Percentiles rank a stretch among this genome's conserved stretches.
Conservation (phyloP, 2,329 filamentous ascomycete genomes). For the Ceratocystis variospora region DNA sequence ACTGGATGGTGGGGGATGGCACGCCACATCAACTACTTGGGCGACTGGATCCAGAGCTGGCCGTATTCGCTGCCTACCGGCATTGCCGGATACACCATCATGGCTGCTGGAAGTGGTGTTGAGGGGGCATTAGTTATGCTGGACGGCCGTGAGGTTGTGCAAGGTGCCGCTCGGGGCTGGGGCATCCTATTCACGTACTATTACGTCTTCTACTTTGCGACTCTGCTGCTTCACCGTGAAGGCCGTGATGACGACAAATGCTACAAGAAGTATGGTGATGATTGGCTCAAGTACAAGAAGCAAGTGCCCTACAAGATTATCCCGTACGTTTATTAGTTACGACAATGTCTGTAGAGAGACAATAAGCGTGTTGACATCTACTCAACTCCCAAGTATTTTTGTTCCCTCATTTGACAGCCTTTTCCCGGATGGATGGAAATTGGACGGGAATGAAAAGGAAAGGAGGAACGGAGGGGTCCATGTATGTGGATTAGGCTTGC, state of each 20-base stretch:
- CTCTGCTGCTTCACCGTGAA: constrained; percentile 76
- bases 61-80: constrained; percentile 79
- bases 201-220: constrained; percentile 81
- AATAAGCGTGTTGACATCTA: neutral
- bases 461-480: neutral
- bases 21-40: constrained; percentile 89
- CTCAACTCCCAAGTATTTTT: neutral
- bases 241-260: constrained; percentile 85
- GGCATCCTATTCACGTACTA: constrained; percentile 87
- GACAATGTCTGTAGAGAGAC: neutral
- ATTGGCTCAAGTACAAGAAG: constrained; percentile 82
- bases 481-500: too few relatives aligned
- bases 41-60: constrained; percentile 91
- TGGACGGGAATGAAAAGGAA: neutral
- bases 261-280: constrained; percentile 74
- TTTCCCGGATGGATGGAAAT: neutral
- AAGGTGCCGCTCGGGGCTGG: constrained; percentile 63
- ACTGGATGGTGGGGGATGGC: constrained; percentile 90
- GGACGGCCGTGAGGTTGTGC: constrained; percentile 52
- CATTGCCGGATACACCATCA: constrained; percentile 65
- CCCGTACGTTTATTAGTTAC: constrained; percentile 63
- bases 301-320: constrained; percentile 71
- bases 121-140: constrained; percentile 42
- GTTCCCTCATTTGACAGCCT: neutral
- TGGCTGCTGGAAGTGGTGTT: constrained; percentile 37